These are phyloP conservation scores for Rhizopogon sp. DNA, from an alignment of 768 basidiomycete species.

Conservation along the genomic window DNA sequence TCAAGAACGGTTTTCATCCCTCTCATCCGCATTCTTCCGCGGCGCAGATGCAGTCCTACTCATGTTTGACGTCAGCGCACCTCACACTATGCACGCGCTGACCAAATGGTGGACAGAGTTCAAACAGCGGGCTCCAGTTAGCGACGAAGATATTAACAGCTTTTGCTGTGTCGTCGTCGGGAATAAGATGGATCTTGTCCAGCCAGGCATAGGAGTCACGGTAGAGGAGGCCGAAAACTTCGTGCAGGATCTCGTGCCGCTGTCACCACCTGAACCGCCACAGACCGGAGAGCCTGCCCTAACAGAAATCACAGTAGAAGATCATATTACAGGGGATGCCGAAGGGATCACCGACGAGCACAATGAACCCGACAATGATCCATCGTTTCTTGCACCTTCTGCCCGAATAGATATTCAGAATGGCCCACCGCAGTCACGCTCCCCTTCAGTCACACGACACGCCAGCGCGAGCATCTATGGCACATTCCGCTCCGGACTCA, in stretches of 20 bases:
- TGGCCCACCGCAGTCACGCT: slow-evolving; percentile 37
- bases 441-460: slow-evolving; percentile 38
- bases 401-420: slow-evolving; percentile 19
- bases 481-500: slow-evolving; percentile 45
- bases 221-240: slow-evolving; percentile 47
- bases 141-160: slow-evolving; percentile 53
- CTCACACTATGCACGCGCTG: slow-evolving; percentile 53
- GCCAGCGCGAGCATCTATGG: slow-evolving; percentile 42
- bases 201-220: slow-evolving; percentile 21
- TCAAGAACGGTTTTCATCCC: slow-evolving; percentile 81
- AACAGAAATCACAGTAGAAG: slow-evolving; percentile 11
- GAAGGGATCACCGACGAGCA: slow-evolving; percentile 13
- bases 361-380: slow-evolving; percentile 14
- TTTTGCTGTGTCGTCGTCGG: slow-evolving; percentile 74
- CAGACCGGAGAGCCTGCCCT: slow-evolving; percentile 9
- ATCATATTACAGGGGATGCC: slow-evolving; percentile 1
- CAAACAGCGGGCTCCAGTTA: slow-evolving; percentile 56
- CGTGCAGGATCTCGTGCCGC: slow-evolving; percentile 54
- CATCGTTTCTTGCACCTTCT: slow-evolving; percentile 2
- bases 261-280: slow-evolving; percentile 9
- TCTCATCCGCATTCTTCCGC: slow-evolving; percentile 80
- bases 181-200: slow-evolving; percentile 68
- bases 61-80: slow-evolving; percentile 74
- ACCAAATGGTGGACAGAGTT: slow-evolving; percentile 81
- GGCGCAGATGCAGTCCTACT: slow-evolving; percentile 80